Evolutionary conservation across 805 yeast species (phyloP), one percentile per base, ranked within the genome.

Genomic region (Candida corydali): DNA sequence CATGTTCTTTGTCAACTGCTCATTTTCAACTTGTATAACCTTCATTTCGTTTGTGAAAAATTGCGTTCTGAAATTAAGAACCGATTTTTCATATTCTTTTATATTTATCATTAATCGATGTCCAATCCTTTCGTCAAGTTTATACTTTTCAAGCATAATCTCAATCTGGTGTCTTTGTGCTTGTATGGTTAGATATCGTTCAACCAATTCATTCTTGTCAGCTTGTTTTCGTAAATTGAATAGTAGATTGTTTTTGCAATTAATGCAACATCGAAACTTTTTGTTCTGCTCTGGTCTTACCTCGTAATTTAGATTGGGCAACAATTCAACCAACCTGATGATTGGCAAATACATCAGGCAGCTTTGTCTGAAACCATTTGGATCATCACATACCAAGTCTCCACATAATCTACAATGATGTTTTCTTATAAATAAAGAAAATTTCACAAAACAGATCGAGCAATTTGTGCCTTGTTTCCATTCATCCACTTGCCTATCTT

Each of bases 391-490:
- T 0, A 87, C 86, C 1, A 84, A 76, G 18, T 59, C 52, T 0
- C 98, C 98, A 63, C 98, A 91, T 17, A 88, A 57, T 25, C 98
- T 65, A 57, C 98, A 93, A 55, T 91, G 98, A 54, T 93, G 98
- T 45, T 82, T 86, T 34, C 97, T 63, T 17, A 74, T 47, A 0
- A 77, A 53, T 29, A 83, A 59, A 8, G 72, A 65, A 55, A 87
- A 93, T 20, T 52, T 49, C 9, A 68, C 63, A 10, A 63, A 55
- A 50, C 98, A 91, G 6, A 84, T 62, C 6, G 72, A 65, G 54
- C 98, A 91, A 37, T 65, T 60, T 0, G 62, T 47, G 3, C 50
- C 72, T 11, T 15, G 8, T 12, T 17, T 29, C 44, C 44, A 32
- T 17, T 16, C 9, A 10, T 23, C 16, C 3, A 28, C 22, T 32